Conservation (phyloP, 192 early-diverging fungal genomes). For the Oehlia diaphana region DNA sequence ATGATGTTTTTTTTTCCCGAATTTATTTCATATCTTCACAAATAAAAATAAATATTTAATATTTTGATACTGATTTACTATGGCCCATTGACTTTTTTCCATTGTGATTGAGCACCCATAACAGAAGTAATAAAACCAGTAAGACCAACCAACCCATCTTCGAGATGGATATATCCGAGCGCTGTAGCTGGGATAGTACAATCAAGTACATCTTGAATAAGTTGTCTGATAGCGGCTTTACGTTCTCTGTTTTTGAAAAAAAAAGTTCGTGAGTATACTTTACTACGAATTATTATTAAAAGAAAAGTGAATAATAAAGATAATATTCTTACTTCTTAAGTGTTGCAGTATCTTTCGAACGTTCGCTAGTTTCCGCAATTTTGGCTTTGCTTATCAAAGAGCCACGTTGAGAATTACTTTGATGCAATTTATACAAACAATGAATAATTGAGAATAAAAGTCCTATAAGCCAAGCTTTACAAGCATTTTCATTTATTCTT, state of each 20-base stretch:
- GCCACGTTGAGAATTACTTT: constrained; percentile 46
- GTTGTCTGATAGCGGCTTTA: constrained; percentile 45
- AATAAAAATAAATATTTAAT: not conserved
- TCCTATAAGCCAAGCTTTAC: constrained; percentile 69
- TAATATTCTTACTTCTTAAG: constrained; percentile 40
- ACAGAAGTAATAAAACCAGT: constrained; percentile 70
- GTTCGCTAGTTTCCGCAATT: constrained; percentile 33
- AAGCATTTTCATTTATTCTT: constrained; percentile 55
- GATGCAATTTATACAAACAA: constrained; percentile 65
- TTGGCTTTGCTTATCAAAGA: constrained; percentile 34
- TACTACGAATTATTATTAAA: too few relatives aligned
- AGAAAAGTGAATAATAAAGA: not conserved
- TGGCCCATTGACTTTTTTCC: constrained; percentile 37
- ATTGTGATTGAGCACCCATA: constrained; percentile 61
- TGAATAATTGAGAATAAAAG: constrained; percentile 61
- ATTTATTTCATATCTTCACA: not conserved
- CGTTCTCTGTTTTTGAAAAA: constrained; percentile 51
- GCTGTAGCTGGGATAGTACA: constrained; percentile 66
- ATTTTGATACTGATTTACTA: not conserved
- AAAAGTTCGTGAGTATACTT: not conserved
- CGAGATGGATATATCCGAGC: constrained; percentile 63
- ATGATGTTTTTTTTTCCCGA: too few relatives aligned
- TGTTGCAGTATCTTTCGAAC: constrained; percentile 39
- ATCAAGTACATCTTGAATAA: constrained; percentile 71
- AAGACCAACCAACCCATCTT: constrained; percentile 70